Evolutionary conservation across 164 flowering plant species (phyloP), one percentile per base, ranked within the genome.

Genomic region (Cinnamomum chago): DNA sequence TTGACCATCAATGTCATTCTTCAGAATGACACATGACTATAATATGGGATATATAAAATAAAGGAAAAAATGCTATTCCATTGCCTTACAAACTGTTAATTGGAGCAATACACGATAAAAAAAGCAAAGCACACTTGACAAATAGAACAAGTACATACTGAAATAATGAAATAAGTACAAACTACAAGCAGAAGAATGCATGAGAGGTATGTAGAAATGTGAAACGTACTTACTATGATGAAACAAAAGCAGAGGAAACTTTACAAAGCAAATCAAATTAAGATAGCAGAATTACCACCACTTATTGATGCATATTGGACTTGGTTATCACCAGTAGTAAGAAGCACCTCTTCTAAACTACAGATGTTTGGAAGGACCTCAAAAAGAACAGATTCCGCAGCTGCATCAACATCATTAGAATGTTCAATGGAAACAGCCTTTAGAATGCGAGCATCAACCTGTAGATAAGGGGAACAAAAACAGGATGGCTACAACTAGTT

Each of bases 371-470:
- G 97, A 30, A 93, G 79, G 69, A 90, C 84, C 69, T 90, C 95
- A 2, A 71, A 52, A 3, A 95, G 86, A 75, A 95, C 79, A 68
- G 77, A 83, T 64, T 85, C 90, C 33, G 84, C 93, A 73, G 99
- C 99, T 47, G 81, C 83, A 81, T 87, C 89, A 71, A 83, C 84
- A 83, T 93, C 89, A 66, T 85, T 82, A 3, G 84, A 58, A 65
- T 95, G 87, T 77, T 95, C 98, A 78, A 93, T 81, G 33, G 99
- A 95, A 70, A 87, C 98, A 76, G 98, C 99, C 81, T 79, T 93
- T 64, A 95, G 84, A 25, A 88, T 20, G 27, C 97, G 90, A 55
- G 72, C 12, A 86, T 95, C 99, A 76, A 92, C 84, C 97, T 94
- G 78, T 5, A 11, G 22, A 67, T 3, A 3, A 47, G 30, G 33